Percentiles rank a stretch among this genome's conserved stretches.
phyloP scores from a whole-genome alignment of 345 rosid species.

The Reutealis trisperma region DNA sequence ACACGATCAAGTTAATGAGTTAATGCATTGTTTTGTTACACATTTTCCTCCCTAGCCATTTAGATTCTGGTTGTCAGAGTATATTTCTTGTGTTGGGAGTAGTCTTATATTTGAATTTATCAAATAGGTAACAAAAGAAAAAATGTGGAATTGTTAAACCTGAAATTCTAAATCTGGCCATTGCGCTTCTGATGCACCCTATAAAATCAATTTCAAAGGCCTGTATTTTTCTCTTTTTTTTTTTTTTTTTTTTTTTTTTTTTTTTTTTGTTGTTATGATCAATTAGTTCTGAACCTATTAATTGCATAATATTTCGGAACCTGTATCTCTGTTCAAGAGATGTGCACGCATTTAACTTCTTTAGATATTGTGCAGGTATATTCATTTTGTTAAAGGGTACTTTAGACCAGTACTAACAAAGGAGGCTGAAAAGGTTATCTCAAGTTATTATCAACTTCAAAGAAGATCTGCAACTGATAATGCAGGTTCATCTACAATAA shows the following conservation, averaged over 20 bases:
- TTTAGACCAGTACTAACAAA: constrained; percentile 79
- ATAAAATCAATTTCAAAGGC: neutral
- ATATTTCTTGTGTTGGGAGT: neutral
- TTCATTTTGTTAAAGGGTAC: constrained; percentile 71
- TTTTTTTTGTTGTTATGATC: neutral
- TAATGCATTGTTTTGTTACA: neutral
- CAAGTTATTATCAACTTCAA: constrained; percentile 92
- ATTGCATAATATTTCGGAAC: neutral
- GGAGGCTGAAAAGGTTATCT: constrained; percentile 86
- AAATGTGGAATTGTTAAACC: neutral
- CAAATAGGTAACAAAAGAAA: neutral
- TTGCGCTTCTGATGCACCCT: neutral
- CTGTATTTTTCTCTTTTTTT: too few relatives aligned
- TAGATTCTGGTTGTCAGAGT: neutral
- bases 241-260: too few relatives aligned
- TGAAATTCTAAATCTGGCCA: neutral
- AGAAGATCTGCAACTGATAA: constrained; percentile 88
- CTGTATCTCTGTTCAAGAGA: neutral
- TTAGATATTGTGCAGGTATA: constrained; percentile 55
- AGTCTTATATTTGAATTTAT: neutral
- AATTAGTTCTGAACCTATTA: neutral
- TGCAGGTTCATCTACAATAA: constrained; percentile 56
- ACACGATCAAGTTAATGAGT: too few relatives aligned
- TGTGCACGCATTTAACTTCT: constrained; percentile 9
- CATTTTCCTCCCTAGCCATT: neutral